A percentile compares a stretch with the other conserved stretches of the same genome.
Conservation (phyloP, 768 basidiomycete genomes). For the Collybia sordida region DNA sequence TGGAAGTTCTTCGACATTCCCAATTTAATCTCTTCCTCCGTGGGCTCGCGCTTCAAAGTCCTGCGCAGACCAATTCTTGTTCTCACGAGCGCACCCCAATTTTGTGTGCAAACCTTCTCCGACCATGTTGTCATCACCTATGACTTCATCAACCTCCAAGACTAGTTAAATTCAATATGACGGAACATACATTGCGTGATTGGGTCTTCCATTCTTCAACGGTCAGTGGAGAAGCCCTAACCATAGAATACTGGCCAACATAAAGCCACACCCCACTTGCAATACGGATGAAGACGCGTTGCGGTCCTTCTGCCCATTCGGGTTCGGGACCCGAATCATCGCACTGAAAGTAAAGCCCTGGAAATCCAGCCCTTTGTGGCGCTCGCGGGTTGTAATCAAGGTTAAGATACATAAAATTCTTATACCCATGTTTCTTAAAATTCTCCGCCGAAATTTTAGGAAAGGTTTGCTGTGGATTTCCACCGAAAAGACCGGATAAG, state of each 20-base stretch:
- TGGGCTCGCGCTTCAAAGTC: conserved; percentile 20
- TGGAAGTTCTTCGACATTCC: conserved; percentile 7
- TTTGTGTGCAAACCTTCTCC: conserved; percentile 18
- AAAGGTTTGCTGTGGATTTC: conserved; percentile 3
- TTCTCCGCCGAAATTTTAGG: conserved; percentile 14
- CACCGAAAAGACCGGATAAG: conserved; percentile 8
- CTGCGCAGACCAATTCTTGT: conserved; percentile 27
- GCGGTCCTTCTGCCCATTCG: conserved; percentile 19
- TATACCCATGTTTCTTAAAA: conserved; percentile 17
- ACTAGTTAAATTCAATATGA: not conserved
- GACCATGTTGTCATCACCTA: conserved; percentile 27
- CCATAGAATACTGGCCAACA: conserved; percentile 31
- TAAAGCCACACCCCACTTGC: conserved; percentile 33
- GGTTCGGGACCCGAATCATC: not conserved
- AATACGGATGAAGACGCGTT: conserved; percentile 28
- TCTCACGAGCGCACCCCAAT: conserved; percentile 24
- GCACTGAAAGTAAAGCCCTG: conserved; percentile 23
- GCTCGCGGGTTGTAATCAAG: conserved; percentile 21
- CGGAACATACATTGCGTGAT: not conserved
- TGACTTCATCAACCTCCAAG: not conserved
- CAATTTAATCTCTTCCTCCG: conserved; percentile 19
- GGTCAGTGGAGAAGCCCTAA: conserved; percentile 36
- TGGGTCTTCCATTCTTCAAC: conserved; percentile 22
- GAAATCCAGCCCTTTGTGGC: conserved; percentile 27
- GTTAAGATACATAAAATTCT: conserved; percentile 29